Base-by-base conservation (phyloP, 129 eudicot species). In the carrot (Daucus carota) region DNA sequence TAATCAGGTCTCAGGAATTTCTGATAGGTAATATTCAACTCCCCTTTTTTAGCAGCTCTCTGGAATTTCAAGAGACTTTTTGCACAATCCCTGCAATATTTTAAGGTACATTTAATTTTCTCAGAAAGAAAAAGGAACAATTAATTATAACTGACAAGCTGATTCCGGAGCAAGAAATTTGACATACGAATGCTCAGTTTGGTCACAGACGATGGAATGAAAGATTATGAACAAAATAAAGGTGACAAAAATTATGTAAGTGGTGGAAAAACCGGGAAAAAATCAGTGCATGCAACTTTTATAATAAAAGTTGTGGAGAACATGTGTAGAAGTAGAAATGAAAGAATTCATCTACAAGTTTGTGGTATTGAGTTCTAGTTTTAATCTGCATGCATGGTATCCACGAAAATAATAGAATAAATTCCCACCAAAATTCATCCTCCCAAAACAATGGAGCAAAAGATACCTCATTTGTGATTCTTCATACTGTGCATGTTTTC, bases 41-140 rank as follows among this genome's bases (percentile, higher is more conserved):
- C 43, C 8, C 80, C 73, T 26, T 69, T 83, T 76, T 67, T 88
- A n/a, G 97, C 97, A 65, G 87, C 85, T 90, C 81, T 82, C 48
- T 94, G 99, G 76, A 91, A 83, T 80, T 80, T 83, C 76, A 91
- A 75, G 22, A 94, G 85, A 96, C 88, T 89, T 71, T 86, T 88
- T 10, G 94, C 92, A 76, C 99, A 94, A n/a, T 77, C 85, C 89
- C 99, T 94, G 81, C 41, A 75, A 50, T 31, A 70, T 70, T 52
- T 8, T 36, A 41, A 48, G 31, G 26, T 17, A 77, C 17, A 36
- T 33, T 32, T 57, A 24, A 65, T 46, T 74, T n/a, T n/a, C n/a
- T n/a, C n/a, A n/a, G n/a, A n/a, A n/a, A n/a, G n/a, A n/a, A n/a
- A 41, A 41, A 48, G 31, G 26, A 20, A 77, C 17, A 36, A 41